Conservation (phyloP, 805 yeast species). For the Yarrowia osloensis region DNA sequence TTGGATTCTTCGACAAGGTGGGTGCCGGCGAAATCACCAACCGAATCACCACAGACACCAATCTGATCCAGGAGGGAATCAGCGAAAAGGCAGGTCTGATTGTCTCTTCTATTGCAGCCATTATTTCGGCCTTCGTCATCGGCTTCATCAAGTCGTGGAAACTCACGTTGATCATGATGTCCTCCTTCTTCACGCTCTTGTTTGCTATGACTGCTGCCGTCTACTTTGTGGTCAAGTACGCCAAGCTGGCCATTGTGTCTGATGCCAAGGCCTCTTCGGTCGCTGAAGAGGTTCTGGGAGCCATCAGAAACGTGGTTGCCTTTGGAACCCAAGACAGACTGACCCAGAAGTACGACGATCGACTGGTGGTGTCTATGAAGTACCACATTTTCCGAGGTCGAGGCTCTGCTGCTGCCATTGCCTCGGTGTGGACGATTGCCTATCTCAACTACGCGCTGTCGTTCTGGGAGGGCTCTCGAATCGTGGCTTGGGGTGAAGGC, state of each 20-base stretch:
- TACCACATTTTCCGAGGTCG: constrained; percentile 39
- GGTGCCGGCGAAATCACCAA: constrained; percentile 49
- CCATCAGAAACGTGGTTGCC: constrained; percentile 47
- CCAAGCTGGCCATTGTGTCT: constrained; percentile 34
- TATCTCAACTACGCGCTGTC: constrained; percentile 46
- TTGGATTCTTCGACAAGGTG: constrained; percentile 48
- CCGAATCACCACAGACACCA: constrained; percentile 47
- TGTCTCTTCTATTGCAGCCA: constrained; percentile 45
- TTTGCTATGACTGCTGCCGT: constrained; percentile 40
- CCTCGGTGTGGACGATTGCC: constrained; percentile 43
- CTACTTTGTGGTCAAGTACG: constrained; percentile 39
- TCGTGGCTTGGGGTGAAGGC: constrained; percentile 41
- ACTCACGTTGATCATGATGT: constrained; percentile 43
- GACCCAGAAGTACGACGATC: constrained; percentile 40
- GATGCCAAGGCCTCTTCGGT: constrained; percentile 44
- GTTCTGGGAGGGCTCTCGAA: constrained; percentile 49
- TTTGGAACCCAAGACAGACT: constrained; percentile 47
- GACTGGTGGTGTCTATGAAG: constrained; percentile 38
- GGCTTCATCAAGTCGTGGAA: constrained; percentile 45
- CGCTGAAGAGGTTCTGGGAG: constrained; percentile 47
- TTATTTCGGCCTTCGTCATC: constrained; percentile 45
- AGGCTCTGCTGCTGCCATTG: constrained; percentile 43
- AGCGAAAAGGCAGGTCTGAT: constrained; percentile 47
- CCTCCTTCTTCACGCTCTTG: constrained; percentile 42
- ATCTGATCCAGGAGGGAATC: constrained; percentile 47